Conservation (phyloP, 768 basidiomycete genomes). For the Kwoniella sp. region DNA sequence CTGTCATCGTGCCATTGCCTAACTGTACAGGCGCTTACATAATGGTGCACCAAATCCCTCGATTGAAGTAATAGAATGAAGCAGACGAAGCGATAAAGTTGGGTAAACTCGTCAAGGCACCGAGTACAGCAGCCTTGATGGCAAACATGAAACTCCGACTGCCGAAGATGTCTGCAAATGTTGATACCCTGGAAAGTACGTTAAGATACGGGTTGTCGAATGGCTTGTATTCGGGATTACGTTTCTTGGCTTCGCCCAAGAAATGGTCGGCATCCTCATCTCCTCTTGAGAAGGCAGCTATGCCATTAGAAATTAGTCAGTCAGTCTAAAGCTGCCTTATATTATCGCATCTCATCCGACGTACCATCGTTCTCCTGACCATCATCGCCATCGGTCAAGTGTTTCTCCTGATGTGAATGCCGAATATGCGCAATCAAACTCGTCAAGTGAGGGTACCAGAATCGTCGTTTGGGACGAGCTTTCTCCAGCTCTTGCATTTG, state of each 20-base stretch:
- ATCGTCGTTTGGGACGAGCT: constrained; percentile 14
- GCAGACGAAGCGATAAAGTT: constrained; percentile 45
- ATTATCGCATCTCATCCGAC: too few relatives aligned
- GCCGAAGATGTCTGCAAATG: constrained; percentile 30
- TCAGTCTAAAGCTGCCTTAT: too few relatives aligned
- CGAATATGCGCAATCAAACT: constrained; percentile 29
- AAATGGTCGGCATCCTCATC: constrained; percentile 27
- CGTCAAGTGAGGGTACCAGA: constrained; percentile 42
- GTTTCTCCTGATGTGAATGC: constrained; percentile 28
- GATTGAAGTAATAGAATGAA: constrained; percentile 48
- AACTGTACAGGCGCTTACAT: constrained; percentile 31
- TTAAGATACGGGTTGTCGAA: constrained; percentile 39
- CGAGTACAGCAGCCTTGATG: constrained; percentile 48
- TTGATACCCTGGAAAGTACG: constrained; percentile 30
- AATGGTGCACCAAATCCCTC: constrained; percentile 47
- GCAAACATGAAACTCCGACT: constrained; percentile 51
- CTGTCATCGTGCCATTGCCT: too few relatives aligned
- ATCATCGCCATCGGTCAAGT: constrained; percentile 34
- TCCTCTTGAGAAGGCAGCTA: constrained; percentile 26
- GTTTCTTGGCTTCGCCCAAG: constrained; percentile 43
- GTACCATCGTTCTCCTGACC: constrained; percentile 40
- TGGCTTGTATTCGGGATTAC: constrained; percentile 51
- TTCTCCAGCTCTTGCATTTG: constrained; percentile 42
- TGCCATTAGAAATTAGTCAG: neutral
- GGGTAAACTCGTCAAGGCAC: constrained; percentile 42